Evolutionary conservation across 176 grass and related monocot genomes (phyloP).

Genomic region (Carex myosuroides): DNA sequence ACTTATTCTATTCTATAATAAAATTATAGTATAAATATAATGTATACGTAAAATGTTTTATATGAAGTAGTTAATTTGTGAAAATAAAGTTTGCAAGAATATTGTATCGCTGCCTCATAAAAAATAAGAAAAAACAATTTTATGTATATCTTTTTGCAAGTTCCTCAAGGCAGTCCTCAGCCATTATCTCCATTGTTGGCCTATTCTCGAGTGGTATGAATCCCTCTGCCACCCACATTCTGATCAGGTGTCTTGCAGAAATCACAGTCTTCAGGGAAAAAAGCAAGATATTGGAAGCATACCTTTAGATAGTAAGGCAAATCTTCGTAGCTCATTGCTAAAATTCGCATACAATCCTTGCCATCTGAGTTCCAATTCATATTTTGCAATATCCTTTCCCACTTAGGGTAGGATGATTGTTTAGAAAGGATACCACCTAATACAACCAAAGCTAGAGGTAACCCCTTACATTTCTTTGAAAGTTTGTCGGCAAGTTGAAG

Average conservation of each 20-base stretch:
- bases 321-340: neutral
- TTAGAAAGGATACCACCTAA: neutral
- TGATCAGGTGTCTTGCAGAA: neutral
- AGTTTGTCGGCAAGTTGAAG: neutral
- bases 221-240: neutral
- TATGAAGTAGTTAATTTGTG: no score
- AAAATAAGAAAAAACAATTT: no score
- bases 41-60: no score
- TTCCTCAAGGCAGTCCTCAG: neutral
- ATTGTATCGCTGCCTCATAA: no score
- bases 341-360: neutral
- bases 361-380: neutral
- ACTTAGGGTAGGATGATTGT: neutral
- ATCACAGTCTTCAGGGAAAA: neutral
- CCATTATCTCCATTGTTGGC: neutral
- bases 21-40: no score
- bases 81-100: no score
- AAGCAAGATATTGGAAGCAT: conserved; percentile 4
- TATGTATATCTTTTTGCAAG: neutral
- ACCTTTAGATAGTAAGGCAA: neutral
- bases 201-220: neutral
- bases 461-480: neutral
- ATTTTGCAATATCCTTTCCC: neutral
- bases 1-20: no score
- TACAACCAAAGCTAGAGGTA: neutral